These are phyloP conservation scores for Acanthamoeba healyi DNA, from an alignment of 208 protist species.

Conservation along the genomic window DNA sequence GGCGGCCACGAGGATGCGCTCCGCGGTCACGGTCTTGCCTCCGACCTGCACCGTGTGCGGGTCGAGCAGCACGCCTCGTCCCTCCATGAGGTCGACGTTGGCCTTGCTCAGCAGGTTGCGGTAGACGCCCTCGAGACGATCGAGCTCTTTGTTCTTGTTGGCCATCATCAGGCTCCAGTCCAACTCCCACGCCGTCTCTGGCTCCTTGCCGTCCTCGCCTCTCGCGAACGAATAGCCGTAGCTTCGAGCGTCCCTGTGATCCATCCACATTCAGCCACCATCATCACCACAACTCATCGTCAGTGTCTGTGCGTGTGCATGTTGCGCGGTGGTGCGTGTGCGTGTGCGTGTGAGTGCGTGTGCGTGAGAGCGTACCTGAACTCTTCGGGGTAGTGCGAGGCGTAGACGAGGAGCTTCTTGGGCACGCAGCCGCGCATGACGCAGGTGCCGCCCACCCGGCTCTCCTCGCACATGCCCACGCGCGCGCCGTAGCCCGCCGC, in stretches of 20 bases:
- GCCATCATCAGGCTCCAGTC: neutral
- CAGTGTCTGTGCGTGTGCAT: too few species aligned
- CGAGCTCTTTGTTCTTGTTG: conserved; percentile 31
- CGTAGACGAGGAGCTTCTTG: conserved; percentile 91
- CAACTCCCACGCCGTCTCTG: neutral
- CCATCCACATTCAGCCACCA: neutral
- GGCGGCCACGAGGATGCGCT: conserved; percentile 89
- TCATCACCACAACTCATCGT: neutral
- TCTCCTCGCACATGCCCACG: conserved; percentile 80
- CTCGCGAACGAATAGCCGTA: neutral
- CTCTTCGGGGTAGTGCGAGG: conserved; percentile 72
- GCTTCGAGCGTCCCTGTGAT: neutral
- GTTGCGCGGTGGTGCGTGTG: too few species aligned
- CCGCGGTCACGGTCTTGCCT: conserved; percentile 65
- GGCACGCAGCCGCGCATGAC: conserved; percentile 94
- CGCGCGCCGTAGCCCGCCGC: conserved; percentile 83
- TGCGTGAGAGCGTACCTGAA: conserved; percentile 14
- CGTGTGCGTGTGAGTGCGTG: neutral
- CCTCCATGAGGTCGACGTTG: conserved; percentile 78
- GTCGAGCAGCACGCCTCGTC: conserved; percentile 84
- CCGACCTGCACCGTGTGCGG: conserved; percentile 80
- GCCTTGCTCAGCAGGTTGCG: neutral
- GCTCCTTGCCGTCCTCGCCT: neutral
- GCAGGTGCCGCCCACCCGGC: conserved; percentile 87
- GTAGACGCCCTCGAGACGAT: conserved; percentile 43